These are phyloP conservation scores for Arxiozyma slooffiae DNA, from an alignment of 1,139 yeast species.

Conservation along the genomic window DNA sequence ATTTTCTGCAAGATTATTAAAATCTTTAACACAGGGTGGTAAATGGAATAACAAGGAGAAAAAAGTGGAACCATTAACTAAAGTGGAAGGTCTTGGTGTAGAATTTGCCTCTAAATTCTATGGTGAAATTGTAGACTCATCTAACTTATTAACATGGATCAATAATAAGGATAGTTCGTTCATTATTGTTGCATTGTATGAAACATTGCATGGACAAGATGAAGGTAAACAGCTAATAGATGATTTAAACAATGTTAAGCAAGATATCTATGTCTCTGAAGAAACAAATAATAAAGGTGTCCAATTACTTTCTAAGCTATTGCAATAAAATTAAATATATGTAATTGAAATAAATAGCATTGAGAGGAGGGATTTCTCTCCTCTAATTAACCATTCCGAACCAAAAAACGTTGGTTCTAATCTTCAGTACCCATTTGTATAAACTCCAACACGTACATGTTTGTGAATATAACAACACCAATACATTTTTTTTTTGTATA, in stretches of 20 bases:
- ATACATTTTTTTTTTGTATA: not conserved
- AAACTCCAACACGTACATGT: not conserved
- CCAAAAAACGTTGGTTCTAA: not conserved
- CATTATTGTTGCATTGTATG: slow-evolving; percentile 62
- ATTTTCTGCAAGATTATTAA: slow-evolving; percentile 66
- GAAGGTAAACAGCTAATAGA: slow-evolving; percentile 39
- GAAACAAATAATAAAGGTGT: slow-evolving; percentile 71
- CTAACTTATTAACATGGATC: slow-evolving; percentile 57
- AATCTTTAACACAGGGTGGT: slow-evolving; percentile 78
- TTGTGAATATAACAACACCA: not conserved
- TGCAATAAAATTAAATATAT: no score
- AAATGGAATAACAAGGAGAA: slow-evolving; percentile 58
- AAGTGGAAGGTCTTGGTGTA: slow-evolving; percentile 50
- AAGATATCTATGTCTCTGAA: slow-evolving; percentile 34
- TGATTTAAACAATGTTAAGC: slow-evolving; percentile 45
- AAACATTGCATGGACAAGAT: slow-evolving; percentile 38
- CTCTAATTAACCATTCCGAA: not conserved
- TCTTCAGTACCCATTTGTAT: not conserved
- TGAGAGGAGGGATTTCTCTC: not conserved
- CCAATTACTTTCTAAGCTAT: slow-evolving; percentile 46
- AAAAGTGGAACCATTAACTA: slow-evolving; percentile 36
- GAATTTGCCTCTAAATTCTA: slow-evolving; percentile 52
- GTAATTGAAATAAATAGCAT: not conserved
- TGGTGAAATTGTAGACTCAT: slow-evolving; percentile 39
- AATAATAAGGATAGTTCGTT: slow-evolving; percentile 67